A percentile compares a stretch with the other conserved stretches of the same genome.
These are phyloP conservation scores for Termitomyces titanicus DNA, from an alignment of 768 basidiomycete genomes.

Conservation along the genomic window DNA sequence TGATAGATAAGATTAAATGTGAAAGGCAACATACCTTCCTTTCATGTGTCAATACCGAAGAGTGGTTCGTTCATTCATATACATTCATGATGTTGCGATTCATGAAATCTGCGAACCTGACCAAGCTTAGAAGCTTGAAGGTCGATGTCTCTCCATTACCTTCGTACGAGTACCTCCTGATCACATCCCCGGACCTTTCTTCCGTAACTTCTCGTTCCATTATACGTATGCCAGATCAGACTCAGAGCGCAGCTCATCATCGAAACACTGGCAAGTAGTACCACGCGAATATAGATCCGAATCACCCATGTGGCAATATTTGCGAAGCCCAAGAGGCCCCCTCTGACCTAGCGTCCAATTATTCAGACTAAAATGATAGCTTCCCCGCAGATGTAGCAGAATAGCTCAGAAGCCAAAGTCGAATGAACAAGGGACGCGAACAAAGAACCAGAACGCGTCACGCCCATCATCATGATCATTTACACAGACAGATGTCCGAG, in stretches of 20 bases:
- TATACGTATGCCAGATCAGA: not conserved
- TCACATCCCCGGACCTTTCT: not conserved
- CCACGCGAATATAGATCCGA: not conserved
- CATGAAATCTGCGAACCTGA: not conserved
- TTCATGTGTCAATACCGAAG: not conserved
- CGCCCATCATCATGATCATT: not conserved
- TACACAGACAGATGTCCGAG: conserved; percentile 5
- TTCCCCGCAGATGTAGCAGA: not conserved
- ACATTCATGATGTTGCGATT: not conserved
- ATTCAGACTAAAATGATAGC: not conserved
- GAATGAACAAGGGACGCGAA: not conserved
- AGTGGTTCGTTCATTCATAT: not conserved
- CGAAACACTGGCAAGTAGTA: too few relatives aligned
- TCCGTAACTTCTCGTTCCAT: not conserved
- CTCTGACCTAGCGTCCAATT: not conserved
- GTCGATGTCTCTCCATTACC: not conserved
- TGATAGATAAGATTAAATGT: not conserved
- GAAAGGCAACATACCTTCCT: not conserved
- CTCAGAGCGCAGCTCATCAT: not conserved
- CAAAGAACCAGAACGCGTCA: not conserved
- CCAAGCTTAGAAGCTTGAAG: not conserved
- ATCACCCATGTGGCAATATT: not conserved
- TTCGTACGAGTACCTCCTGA: not conserved
- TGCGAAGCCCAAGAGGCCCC: not conserved
- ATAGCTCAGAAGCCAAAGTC: not conserved